Evolutionary conservation across 2,329 filamentous ascomycete species (phyloP).

Genomic region (Aspergillus ibericus): DNA sequence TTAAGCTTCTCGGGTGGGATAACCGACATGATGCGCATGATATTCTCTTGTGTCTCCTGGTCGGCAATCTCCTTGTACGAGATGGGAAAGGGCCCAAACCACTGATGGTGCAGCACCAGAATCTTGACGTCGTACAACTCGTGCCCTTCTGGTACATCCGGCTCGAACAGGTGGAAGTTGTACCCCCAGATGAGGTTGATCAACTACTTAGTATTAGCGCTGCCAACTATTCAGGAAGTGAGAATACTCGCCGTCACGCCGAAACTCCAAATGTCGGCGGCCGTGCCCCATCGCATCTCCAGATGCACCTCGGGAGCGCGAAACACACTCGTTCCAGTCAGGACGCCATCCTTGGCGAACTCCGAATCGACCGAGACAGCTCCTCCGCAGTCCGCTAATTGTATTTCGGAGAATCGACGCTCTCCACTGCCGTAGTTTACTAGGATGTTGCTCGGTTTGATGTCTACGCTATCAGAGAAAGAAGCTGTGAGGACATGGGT

Average conservation of each 20-base stretch:
- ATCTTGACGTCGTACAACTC: conserved; percentile 27
- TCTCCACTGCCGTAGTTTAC: conserved; percentile 20
- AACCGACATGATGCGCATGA: conserved; percentile 20
- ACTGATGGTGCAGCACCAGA: conserved; percentile 21
- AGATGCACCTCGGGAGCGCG: conserved; percentile 27
- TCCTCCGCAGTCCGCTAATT: conserved; percentile 24
- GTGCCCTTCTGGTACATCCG: conserved; percentile 18
- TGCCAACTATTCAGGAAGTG: neutral
- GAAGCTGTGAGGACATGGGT: neutral
- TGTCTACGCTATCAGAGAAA: conserved; percentile 14
- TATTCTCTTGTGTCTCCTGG: conserved; percentile 13
- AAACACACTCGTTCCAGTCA: conserved; percentile 23
- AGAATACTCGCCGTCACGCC: conserved; percentile 19
- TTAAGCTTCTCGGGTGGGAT: conserved; percentile 16
- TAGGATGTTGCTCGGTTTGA: conserved; percentile 25
- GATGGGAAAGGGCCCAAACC: conserved; percentile 25
- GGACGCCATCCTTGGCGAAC: conserved; percentile 17
- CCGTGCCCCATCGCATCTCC: conserved; percentile 23
- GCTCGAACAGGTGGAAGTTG: conserved; percentile 23
- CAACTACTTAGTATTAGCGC: conserved; percentile 13
- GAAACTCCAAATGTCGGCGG: conserved; percentile 31
- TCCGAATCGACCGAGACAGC: conserved; percentile 16
- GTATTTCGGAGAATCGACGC: conserved; percentile 21
- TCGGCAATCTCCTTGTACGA: conserved; percentile 23
- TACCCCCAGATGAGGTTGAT: conserved; percentile 23